phyloP scores from a whole-genome alignment of 225 moss, liverwort and hornwort genomes.

The Takakia lepidozioides region DNA sequence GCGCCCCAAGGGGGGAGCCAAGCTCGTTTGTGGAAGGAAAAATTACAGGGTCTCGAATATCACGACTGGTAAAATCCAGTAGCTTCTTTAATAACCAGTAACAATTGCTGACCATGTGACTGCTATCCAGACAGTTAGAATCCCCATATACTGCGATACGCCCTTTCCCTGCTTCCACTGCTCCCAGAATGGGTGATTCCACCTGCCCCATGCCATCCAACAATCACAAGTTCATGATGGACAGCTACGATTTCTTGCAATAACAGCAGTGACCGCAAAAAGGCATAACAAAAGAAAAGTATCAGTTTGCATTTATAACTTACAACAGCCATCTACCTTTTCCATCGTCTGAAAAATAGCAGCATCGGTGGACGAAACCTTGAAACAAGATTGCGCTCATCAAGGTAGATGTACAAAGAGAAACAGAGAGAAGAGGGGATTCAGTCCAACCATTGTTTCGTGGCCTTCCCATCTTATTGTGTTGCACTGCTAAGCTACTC shows the following conservation, averaged over 20 bases:
- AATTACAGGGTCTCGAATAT: conserved; percentile 57
- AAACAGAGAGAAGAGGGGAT: no score
- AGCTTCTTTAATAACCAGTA: conserved; percentile 90
- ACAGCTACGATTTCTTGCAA: no score
- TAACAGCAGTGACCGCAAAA: no score
- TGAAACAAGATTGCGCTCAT: no score
- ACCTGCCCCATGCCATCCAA: no score
- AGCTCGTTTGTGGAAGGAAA: conserved; percentile 75
- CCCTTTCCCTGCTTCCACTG: conserved; percentile 69
- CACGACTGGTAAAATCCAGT: conserved; percentile 67
- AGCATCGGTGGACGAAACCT: no score
- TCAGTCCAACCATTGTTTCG: no score
- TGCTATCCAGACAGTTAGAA: conserved; percentile 91
- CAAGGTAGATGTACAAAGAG: no score
- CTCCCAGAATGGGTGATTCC: conserved; percentile 83
- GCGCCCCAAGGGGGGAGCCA: conserved; percentile 37
- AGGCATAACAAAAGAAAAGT: background rate
- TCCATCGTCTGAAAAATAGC: no score
- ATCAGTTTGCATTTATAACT: background rate
- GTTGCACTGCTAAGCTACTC: background rate
- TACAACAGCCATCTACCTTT: background rate
- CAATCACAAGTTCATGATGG: no score
- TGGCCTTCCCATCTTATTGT: background rate
- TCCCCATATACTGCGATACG: conserved; percentile 91
- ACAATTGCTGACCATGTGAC: conserved; percentile 95